Evolutionary conservation across 1,139 yeast species (phyloP).

Genomic region (Diutina neorugosa): DNA sequence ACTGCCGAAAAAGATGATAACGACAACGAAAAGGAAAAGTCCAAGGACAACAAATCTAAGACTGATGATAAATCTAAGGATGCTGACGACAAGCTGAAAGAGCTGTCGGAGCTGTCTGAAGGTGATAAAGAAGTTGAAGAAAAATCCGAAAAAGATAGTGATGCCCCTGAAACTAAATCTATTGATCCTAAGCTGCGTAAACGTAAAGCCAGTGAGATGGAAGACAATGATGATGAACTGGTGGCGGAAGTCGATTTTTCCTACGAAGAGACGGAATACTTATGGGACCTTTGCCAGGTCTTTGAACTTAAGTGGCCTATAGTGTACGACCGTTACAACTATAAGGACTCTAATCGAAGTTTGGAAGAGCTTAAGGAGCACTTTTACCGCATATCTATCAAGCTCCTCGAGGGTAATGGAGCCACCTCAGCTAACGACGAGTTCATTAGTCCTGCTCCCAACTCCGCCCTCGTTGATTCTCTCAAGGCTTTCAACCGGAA

Average conservation of each 20-base stretch:
- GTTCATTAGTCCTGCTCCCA: conserved; percentile 7
- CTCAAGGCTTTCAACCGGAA: conserved; percentile 46
- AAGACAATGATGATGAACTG: not conserved
- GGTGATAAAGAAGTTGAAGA: not conserved
- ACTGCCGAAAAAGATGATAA: conserved; percentile 6
- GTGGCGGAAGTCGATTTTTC: conserved; percentile 9
- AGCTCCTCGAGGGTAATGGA: conserved; percentile 12
- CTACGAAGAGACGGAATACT: conserved; percentile 62
- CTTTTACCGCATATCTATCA: conserved; percentile 43
- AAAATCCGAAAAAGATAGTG: not conserved
- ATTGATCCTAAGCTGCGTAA: not conserved
- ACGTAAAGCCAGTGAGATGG: not conserved
- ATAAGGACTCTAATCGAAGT: conserved; percentile 23
- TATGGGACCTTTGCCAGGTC: conserved; percentile 59
- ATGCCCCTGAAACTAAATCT: not conserved
- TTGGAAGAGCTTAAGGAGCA: conserved; percentile 78
- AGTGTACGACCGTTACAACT: conserved; percentile 59
- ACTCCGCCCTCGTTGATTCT: conserved; percentile 36
- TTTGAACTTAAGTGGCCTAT: conserved; percentile 87
- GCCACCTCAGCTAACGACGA: not conserved
- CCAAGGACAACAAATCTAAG: not conserved
- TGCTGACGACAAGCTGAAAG: not conserved
- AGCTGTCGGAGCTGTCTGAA: not conserved
- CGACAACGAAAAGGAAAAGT: not conserved
- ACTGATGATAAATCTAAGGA: not conserved